Conservation (phyloP, 129 eudicot genomes). For the Logfia minima region DNA sequence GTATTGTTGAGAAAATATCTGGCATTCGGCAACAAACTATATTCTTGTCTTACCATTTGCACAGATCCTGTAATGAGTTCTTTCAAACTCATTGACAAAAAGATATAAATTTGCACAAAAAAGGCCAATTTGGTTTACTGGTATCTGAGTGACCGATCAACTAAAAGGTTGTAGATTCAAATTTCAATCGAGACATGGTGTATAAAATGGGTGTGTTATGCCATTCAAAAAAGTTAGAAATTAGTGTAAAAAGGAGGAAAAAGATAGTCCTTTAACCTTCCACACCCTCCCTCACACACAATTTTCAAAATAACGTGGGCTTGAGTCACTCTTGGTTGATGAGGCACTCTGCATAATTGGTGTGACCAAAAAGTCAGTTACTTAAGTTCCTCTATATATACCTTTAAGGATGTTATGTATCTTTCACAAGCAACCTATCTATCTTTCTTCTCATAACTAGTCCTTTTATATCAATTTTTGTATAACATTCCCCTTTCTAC, state of each 20-base stretch:
- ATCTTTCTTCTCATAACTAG: background rate
- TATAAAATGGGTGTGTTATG: background rate
- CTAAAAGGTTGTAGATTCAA: background rate
- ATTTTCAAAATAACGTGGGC: background rate
- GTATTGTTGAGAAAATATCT: background rate
- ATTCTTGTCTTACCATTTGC: background rate
- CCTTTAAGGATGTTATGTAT: background rate
- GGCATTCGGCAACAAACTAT: background rate
- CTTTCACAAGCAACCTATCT: background rate
- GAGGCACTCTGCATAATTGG: background rate
- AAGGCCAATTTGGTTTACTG: background rate
- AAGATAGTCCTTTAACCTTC: background rate
- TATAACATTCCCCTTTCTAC: background rate
- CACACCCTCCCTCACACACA: background rate
- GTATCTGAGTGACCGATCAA: too few relatives aligned
- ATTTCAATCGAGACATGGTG: background rate
- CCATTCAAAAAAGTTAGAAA: background rate
- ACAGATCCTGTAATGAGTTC: background rate
- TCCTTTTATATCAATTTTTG: background rate
- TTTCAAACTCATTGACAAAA: background rate
- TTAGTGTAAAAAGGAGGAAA: background rate
- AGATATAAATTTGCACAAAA: background rate
- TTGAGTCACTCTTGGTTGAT: background rate
- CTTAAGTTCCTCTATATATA: slow-evolving; percentile 3
- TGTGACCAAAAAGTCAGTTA: background rate